phyloP scores from a whole-genome alignment of 306 rosid species.

The Rosa persica region DNA sequence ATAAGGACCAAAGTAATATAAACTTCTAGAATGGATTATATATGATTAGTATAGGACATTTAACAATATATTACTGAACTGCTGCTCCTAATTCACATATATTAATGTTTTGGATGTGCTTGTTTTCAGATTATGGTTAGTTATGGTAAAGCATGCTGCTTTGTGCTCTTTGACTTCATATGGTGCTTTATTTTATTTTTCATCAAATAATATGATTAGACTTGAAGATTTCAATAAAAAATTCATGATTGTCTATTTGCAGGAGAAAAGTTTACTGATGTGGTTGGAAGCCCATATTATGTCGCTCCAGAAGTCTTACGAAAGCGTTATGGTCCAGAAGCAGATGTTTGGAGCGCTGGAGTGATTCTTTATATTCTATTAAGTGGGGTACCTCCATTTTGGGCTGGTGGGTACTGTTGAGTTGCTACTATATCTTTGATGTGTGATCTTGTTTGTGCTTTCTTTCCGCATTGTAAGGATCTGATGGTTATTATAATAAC shows the following conservation, averaged over 20 bases:
- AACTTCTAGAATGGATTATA: background rate
- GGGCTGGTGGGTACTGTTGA: slow-evolving; percentile 76
- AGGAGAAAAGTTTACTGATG: slow-evolving; percentile 83
- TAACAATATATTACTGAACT: background rate
- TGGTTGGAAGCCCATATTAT: slow-evolving; percentile 97
- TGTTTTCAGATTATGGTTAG: background rate
- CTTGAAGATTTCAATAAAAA: slow-evolving; percentile 4
- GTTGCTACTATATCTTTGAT: slow-evolving; percentile 9
- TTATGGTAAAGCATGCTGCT: background rate
- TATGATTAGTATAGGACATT: background rate
- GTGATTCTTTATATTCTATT: slow-evolving; percentile 89
- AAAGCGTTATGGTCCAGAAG: slow-evolving; percentile 89
- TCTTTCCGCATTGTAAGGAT: background rate
- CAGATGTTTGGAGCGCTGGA: slow-evolving; percentile 99
- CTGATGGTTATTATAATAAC: slow-evolving; percentile 11
- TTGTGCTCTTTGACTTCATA: background rate
- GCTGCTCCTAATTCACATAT: background rate
- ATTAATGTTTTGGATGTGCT: background rate
- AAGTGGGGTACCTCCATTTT: slow-evolving; percentile 99
- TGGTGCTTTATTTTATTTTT: slow-evolving; percentile 11
- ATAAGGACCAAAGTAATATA: background rate
- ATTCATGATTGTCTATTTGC: slow-evolving; percentile 36
- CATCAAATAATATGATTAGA: slow-evolving; percentile 25
- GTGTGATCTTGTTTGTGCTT: background rate
- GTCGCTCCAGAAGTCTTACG: slow-evolving; percentile 97